These are phyloP conservation scores for Aspergillus uvarum DNA, from an alignment of 2,329 filamentous ascomycete genomes.

Conservation along the genomic window DNA sequence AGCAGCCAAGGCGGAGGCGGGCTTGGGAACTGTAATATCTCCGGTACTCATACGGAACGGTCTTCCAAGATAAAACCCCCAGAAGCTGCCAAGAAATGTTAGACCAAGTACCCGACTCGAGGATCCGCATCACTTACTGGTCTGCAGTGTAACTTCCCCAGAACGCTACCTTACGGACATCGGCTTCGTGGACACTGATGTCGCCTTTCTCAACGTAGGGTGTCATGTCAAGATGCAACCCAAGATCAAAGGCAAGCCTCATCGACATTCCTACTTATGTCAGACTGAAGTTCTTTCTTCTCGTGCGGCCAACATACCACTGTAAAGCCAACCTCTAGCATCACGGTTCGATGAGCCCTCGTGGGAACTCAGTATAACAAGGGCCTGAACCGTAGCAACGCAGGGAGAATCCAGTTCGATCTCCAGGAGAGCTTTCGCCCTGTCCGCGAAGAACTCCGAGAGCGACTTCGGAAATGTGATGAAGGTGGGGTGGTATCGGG, in stretches of 20 bases:
- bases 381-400: slow-evolving; percentile 45
- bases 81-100: slow-evolving; percentile 4
- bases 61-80: slow-evolving; percentile 39
- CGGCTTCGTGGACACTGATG: slow-evolving; percentile 16
- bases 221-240: slow-evolving; percentile 17
- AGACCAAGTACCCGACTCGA: background rate
- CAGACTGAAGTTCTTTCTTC: background rate
- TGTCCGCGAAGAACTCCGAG: slow-evolving; percentile 38
- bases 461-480: slow-evolving; percentile 37
- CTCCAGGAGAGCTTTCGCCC: slow-evolving; percentile 44
- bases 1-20: slow-evolving; percentile 14
- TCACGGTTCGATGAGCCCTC: slow-evolving; percentile 40
- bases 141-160: slow-evolving; percentile 18
- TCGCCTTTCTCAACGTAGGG: slow-evolving; percentile 18
- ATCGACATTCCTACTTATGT: slow-evolving; percentile 14
- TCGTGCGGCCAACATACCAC: slow-evolving; percentile 29
- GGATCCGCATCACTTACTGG: slow-evolving; percentile 12
- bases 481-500: slow-evolving; percentile 32
- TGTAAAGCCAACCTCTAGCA: slow-evolving; percentile 45
- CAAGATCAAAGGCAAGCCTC: slow-evolving; percentile 18
- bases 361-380: slow-evolving; percentile 43
- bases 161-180: slow-evolving; percentile 15
- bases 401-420: slow-evolving; percentile 46
- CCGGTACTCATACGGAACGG: slow-evolving; percentile 37
- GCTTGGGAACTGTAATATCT: slow-evolving; percentile 37